A percentile compares a stretch with the other conserved stretches of the same genome.
Evolutionary conservation across 768 basidiomycete genomes (phyloP).

Genomic region (Phlebiopsis gigantea): DNA sequence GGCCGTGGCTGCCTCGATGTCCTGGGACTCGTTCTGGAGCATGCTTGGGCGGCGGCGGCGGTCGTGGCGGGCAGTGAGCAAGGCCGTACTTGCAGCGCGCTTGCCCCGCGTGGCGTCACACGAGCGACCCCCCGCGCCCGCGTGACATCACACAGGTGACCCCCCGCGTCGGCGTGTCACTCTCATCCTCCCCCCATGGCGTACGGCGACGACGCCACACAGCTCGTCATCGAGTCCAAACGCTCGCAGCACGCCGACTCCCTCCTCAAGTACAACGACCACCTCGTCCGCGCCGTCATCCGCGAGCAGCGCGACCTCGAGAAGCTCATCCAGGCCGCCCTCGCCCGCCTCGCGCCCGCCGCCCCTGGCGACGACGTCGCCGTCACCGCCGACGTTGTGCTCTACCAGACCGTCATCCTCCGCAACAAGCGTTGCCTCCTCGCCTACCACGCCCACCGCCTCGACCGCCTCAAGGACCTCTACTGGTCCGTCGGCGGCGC

Average conservation of each 20-base stretch:
- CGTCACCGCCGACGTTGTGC: constrained; percentile 54
- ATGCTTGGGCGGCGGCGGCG: not conserved
- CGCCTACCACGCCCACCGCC: constrained; percentile 85
- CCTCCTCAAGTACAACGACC: constrained; percentile 88
- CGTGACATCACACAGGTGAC: constrained; percentile 10
- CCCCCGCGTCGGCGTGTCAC: not conserved
- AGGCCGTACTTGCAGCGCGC: not conserved
- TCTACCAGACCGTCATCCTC: constrained; percentile 84
- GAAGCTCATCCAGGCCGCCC: constrained; percentile 35
- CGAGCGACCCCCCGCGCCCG: constrained; percentile 1
- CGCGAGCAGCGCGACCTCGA: constrained; percentile 92
- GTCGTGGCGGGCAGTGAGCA: not conserved
- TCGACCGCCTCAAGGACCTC: constrained; percentile 77
- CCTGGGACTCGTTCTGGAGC: constrained; percentile 33
- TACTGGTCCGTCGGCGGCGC: constrained; percentile 91
- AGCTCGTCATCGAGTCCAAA: constrained; percentile 82
- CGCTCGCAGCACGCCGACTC: constrained; percentile 80
- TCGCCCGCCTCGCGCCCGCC: constrained; percentile 26
- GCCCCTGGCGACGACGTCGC: constrained; percentile 41
- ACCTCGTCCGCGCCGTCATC: constrained; percentile 77
- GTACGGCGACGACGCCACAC: constrained; percentile 77
- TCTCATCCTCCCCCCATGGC: constrained; percentile 17
- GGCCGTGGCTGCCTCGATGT: constrained; percentile 42
- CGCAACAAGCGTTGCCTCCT: constrained; percentile 96
- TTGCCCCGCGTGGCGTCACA: constrained; percentile 9